Evolutionary conservation across 805 yeast species (phyloP).

Genomic region (Blastobotrys terrestris): DNA sequence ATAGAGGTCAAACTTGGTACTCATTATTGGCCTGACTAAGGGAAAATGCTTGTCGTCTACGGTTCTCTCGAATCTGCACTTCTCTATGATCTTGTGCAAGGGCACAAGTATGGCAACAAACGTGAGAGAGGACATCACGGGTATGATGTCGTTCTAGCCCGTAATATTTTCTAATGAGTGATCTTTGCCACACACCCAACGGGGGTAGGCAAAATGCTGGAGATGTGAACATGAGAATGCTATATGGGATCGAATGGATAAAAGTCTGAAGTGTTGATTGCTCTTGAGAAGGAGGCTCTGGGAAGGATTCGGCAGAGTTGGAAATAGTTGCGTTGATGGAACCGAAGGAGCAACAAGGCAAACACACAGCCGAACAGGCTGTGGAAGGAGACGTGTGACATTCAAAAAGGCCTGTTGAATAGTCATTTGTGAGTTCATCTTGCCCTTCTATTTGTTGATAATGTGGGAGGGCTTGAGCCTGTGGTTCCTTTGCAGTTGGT

Average conservation of each 20-base stretch:
- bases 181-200: conserved; percentile 8
- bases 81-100: conserved; percentile 17
- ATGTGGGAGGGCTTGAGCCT: conserved; percentile 3
- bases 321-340: conserved; percentile 4
- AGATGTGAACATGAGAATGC: neutral
- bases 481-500: neutral
- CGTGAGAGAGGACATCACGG: conserved; percentile 8
- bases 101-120: conserved; percentile 12
- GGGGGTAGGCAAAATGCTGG: neutral
- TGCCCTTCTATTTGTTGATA: conserved; percentile 1
- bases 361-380: conserved; percentile 2
- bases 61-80: conserved; percentile 7
- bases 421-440: conserved; percentile 3
- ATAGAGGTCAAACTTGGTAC: neutral
- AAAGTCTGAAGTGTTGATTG: conserved; percentile 5
- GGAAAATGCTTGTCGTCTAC: neutral
- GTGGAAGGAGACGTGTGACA: conserved; percentile 6
- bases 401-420: conserved; percentile 11
- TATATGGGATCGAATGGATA: conserved; percentile 5
- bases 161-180: conserved; percentile 10
- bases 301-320: neutral
- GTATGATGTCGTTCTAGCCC: conserved; percentile 3
- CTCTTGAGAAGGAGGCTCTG: neutral
- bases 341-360: conserved; percentile 13
- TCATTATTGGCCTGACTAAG: neutral